These are phyloP conservation scores for Metschnikowia sp. DNA, from an alignment of 805 yeast genomes.

Conservation along the genomic window DNA sequence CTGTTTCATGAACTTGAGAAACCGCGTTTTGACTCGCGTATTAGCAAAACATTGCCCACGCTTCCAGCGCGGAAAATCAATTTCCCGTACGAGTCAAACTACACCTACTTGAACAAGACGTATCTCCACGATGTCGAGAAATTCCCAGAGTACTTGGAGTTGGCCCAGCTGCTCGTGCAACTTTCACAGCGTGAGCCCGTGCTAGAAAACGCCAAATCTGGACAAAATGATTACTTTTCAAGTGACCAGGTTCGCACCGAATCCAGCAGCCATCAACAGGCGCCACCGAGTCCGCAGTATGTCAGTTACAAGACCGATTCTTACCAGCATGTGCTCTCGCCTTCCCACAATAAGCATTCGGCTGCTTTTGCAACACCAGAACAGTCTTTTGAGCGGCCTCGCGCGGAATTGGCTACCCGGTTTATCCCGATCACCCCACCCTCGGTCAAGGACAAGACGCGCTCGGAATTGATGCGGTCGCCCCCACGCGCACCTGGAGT, in stretches of 20 bases:
- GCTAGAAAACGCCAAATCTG: background rate
- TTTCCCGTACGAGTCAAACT: conserved; percentile 53
- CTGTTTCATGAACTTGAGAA: conserved; percentile 11
- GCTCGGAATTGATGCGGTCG: conserved; percentile 31
- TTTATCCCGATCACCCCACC: conserved; percentile 44
- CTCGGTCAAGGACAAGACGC: conserved; percentile 28
- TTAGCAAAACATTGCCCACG: conserved; percentile 24
- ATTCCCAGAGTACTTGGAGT: conserved; percentile 47
- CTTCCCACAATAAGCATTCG: background rate
- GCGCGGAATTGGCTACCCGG: conserved; percentile 3
- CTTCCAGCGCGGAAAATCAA: conserved; percentile 36
- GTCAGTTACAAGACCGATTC: background rate
- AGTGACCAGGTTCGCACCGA: background rate
- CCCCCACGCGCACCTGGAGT: conserved; percentile 28
- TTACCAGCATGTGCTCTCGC: background rate
- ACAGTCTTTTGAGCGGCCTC: background rate
- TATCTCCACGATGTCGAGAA: conserved; percentile 47
- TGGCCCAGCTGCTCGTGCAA: conserved; percentile 41
- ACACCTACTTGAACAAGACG: conserved; percentile 47
- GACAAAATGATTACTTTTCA: too few relatives aligned
- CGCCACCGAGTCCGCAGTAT: background rate
- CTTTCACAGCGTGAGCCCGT: conserved; percentile 23
- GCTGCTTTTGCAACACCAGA: background rate
- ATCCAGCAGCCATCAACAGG: background rate
- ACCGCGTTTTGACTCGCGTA: conserved; percentile 39